Evolutionary conservation across 176 grass and related monocot genomes (phyloP), one percentile per base, ranked within the genome.

Genomic region (Olyra latifolia): DNA sequence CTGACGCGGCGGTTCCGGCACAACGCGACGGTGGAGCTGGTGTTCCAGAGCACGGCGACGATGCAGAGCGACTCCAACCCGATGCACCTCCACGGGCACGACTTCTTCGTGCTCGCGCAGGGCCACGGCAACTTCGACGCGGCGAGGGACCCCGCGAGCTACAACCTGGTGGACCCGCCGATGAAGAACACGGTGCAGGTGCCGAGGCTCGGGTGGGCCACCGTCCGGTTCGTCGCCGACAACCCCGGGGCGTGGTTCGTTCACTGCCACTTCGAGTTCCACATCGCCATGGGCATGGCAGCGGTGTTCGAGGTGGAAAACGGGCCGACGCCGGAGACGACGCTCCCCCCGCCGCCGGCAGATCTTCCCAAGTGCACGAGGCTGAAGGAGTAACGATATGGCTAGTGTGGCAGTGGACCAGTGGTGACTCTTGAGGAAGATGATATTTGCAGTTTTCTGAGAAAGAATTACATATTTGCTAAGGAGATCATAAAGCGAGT

Each of bases 41-140:
- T 76, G 64, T 88, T 91, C 69, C 89, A 91, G 72, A 83, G 82
- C 32, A 88, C 89, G 22, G 39, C 77, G 2, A 29, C 77, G 32
- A 13, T 85, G 73, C 50, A 44, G 23, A 82, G 62, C 12, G 89
- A 88, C 76, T 59, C 64, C 75, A 77, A 91, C 50, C 84, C 89
- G 3, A 87, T 91, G 80, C 89, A 91, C 53, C 28, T 91, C 25
- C 89, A 91, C 13, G 89, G 89, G 1, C 47, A 80, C 13, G 79
- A 77, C 80, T 84, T 91, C 75, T 91, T 87, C 46, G 75, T 91
- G 54, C 84, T 91, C 32, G 89, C 84, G 27, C 66, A 48, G 42
- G 89, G 89, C 32, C 41, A 12, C 1, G 89, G 80, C 0, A 87
- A 84, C 74, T 91, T 80, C 52, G 38, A 91, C 23, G 66, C 73